A percentile compares a stretch with the other conserved stretches of the same genome.
Conservation (phyloP, 202 grass and related monocot species). For the Saccharum hybrid region DNA sequence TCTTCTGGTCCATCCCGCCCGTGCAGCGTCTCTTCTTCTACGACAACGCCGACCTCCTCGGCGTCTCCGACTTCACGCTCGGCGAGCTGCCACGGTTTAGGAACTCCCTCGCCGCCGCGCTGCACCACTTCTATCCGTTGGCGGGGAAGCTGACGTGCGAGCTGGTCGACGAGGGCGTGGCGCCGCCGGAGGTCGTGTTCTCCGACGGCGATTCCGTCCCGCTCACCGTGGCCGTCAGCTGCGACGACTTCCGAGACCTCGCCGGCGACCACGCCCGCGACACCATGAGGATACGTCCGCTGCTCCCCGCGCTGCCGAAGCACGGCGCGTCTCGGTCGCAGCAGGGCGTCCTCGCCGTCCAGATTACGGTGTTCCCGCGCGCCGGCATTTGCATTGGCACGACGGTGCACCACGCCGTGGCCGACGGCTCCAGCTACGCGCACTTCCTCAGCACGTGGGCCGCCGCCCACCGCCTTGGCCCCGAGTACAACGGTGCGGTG, state of each 20-base stretch:
- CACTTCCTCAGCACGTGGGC: conserved; percentile 60
- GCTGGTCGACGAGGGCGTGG: neutral
- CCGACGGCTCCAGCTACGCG: conserved; percentile 61
- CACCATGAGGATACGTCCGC: conserved; percentile 27
- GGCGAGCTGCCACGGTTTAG: no score
- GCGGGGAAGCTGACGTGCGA: conserved; percentile 25
- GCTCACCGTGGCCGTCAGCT: conserved; percentile 37
- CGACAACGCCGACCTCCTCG: no score
- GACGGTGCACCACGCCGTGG: conserved; percentile 64
- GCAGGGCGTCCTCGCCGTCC: conserved; percentile 44
- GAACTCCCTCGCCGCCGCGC: no score
- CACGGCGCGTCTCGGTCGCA: neutral
- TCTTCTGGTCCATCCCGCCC: no score
- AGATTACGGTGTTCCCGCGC: conserved; percentile 55
- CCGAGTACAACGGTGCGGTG: neutral
- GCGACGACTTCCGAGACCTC: conserved; percentile 51
- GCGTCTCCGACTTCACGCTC: no score
- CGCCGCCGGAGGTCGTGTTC: conserved; percentile 39
- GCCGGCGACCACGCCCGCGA: conserved; percentile 49
- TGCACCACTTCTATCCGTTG: no score
- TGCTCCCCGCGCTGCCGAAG: conserved; percentile 45
- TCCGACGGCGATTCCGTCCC: conserved; percentile 23
- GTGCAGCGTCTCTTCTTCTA: no score
- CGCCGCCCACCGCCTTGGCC: neutral
- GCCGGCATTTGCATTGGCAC: conserved; percentile 54